Evolutionary conservation across 2,329 filamentous ascomycete species (phyloP), one percentile per base, ranked within the genome.

Genomic region (Hortaea werneckii): DNA sequence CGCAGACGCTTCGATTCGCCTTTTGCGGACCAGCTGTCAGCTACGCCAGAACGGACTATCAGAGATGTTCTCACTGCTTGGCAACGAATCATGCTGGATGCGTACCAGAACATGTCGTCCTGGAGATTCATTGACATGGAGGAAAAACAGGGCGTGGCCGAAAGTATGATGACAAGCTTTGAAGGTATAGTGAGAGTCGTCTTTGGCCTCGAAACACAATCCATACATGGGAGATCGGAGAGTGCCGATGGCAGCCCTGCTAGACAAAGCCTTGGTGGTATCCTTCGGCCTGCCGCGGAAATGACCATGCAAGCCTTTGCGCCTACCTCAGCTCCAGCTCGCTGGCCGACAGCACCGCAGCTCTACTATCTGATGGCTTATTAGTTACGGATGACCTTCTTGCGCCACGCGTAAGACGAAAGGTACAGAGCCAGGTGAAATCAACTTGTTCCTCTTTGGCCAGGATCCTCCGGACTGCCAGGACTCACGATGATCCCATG

Each of bases 21-120:
- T 46, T 55, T 67, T 50, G 53, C 68, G 52, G 32, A 35, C 32
- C 68, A 80, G 47, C 82, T 27, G 5, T 39, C 40, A 3, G 40
- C 82, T 67, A 82, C 87, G 29, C 85, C 88, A 5, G 85, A 94
- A 54, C 83, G 87, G 60, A 77, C 85, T 35, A 77, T 94, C 54
- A 77, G 79, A 39, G 79, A 78, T 41, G 81, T 89, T 12, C 72
- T 87, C 35, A 70, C 83, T 40, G 80, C 82, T 4, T 84, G 90
- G 56, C 82, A 83, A 5, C 81, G 85, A 54, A 82, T 82, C 1
- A 75, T 87, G 52, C 76, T 94, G 26, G 88, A 94, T 58, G 78
- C 94, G 5, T 83, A 94, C 54, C 88, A 94, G 67, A 92, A 84
- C 63, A 85, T 84, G 34, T 78, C 80, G 29, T 87, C 82, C 5